Base-by-base conservation (phyloP, 176 grass and related monocot genomes). In the Paspalum notatum region DNA sequence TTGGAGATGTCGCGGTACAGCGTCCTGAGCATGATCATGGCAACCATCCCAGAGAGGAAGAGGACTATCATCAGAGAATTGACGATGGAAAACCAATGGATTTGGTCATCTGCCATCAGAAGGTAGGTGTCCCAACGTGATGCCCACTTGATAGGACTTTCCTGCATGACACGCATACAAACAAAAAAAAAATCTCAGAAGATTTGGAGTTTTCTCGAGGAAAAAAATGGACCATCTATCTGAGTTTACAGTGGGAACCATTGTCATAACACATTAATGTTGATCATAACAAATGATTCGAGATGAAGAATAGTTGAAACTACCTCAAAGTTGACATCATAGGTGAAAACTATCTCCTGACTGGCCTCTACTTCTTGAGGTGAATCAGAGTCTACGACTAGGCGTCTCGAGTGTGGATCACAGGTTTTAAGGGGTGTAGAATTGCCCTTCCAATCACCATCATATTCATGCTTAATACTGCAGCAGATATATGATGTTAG, bases 61-160 rank as follows among this genome's bases (percentile, higher is more conserved):
- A 98, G 88, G 16, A 94, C 90, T 82, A 94, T 94, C 95, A 98
- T 91, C 26, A 98, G 69, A 24, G 90, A 98, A 64, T 94, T 94
- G 16, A 98, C 82, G 3, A 98, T 93, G 21, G 95, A 98, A 47
- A 98, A 98, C 95, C 95, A 94, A 62, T 93, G 92, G 69, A 98
- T 98, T 72, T 93, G 95, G 44, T 94, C 95, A 10, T 98, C 95
- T 18, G 87, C 85, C 95, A 93, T 94, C 80, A 98, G 70, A 78
- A 94, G 95, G 60, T 94, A 98, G n/a, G 84, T 98, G 81, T 94
- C 95, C 95, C 95, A 98, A 46, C 95, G 85, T 41, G 92, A 98
- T 55, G 92, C 92, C 95, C 95, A 94, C 53, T 94, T 98, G 59
- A 98, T 82, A 16, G 85, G 59, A 65, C 92, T 98, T 58, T 98